These are phyloP conservation scores for Colletotrichum musicola DNA, from an alignment of 2,329 filamentous ascomycete genomes.

Conservation along the genomic window DNA sequence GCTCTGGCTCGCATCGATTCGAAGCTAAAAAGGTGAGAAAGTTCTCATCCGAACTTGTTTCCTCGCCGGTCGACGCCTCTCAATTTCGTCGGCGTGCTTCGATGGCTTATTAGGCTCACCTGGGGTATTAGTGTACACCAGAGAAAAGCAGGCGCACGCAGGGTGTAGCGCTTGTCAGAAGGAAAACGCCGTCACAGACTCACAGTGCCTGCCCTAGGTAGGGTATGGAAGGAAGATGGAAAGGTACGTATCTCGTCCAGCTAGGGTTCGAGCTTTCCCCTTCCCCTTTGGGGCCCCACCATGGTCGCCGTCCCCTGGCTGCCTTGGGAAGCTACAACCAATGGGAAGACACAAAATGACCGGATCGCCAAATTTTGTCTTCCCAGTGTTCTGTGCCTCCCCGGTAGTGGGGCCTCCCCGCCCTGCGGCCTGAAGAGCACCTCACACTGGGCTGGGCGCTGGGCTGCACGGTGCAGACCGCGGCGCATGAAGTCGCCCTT, in stretches of 20 bases:
- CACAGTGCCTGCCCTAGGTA: no score
- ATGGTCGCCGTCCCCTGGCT: neutral
- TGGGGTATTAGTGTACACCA: no score
- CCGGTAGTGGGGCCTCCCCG: no score
- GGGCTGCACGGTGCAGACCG: slow-evolving; percentile 13
- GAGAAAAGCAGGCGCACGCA: no score
- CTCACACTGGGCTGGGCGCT: neutral
- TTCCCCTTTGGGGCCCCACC: neutral
- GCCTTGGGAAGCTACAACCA: slow-evolving; percentile 7
- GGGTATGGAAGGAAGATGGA: neutral
- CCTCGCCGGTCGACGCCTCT: neutral
- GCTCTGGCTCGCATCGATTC: neutral
- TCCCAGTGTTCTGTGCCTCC: slow-evolving; percentile 24
- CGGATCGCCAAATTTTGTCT: slow-evolving; percentile 19
- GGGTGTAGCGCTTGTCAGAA: no score
- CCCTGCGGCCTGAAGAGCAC: slow-evolving; percentile 5
- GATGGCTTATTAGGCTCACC: neutral
- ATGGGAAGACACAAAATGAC: slow-evolving; percentile 24
- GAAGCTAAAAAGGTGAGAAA: neutral
- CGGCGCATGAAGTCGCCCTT: slow-evolving; percentile 1
- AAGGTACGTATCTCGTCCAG: slow-evolving; percentile 6
- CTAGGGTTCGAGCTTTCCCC: slow-evolving; percentile 4
- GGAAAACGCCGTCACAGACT: no score
- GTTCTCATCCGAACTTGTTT: no score
- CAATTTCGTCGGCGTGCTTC: neutral